Evolutionary conservation across 2,329 filamentous ascomycete genomes (phyloP).

Genomic region (Fonsecaea monophora): DNA sequence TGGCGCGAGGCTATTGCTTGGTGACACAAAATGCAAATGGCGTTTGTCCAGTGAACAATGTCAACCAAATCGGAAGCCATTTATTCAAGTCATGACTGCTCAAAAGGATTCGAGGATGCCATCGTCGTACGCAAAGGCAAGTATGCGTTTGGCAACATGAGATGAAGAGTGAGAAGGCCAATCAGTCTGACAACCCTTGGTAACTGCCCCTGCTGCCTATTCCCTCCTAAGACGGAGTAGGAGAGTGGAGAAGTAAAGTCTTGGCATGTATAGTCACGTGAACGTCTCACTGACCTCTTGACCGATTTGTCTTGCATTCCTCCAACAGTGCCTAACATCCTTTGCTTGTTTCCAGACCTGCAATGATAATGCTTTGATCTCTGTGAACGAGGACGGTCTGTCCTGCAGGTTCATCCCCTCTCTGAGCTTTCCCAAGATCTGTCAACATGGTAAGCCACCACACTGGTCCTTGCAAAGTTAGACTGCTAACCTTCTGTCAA

Average conservation of each 20-base stretch:
- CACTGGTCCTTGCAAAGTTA: neutral
- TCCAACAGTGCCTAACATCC: neutral
- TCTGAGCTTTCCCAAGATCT: neutral
- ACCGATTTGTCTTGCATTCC: neutral
- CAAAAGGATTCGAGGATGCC: no score
- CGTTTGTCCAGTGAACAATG: no score
- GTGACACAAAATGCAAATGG: no score
- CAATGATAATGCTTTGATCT: neutral
- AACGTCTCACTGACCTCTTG: neutral
- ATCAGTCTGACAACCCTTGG: no score
- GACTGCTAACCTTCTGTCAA: conserved; percentile 16
- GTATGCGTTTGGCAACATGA: no score
- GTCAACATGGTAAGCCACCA: conserved; percentile 19
- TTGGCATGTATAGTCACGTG: neutral
- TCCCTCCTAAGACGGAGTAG: no score
- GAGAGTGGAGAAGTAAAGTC: neutral
- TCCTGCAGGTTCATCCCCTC: neutral
- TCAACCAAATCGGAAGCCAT: no score
- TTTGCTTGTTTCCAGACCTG: neutral
- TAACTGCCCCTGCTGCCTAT: no score
- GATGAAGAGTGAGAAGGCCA: no score
- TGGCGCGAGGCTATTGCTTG: no score
- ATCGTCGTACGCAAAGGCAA: no score
- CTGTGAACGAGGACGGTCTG: neutral
- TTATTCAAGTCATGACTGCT: no score